These are phyloP conservation scores for Ganoderma lucidum DNA, from an alignment of 1,284 basidiomycete species.

Conservation along the genomic window DNA sequence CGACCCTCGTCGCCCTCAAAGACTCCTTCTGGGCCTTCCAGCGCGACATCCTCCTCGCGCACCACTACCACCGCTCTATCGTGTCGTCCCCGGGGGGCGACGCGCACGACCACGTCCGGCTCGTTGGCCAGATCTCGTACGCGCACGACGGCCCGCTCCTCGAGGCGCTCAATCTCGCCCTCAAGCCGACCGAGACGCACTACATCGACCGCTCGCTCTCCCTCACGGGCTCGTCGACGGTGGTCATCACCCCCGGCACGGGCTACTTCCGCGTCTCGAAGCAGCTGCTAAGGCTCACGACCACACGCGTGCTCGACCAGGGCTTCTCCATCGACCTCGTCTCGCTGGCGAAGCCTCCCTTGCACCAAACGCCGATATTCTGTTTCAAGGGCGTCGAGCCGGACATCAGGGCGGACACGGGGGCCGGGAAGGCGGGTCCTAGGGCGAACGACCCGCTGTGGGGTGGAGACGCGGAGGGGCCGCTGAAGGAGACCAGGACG, in stretches of 20 bases:
- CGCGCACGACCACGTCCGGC: constrained; percentile 62
- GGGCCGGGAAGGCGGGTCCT: constrained; percentile 48
- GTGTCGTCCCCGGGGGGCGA: constrained; percentile 37
- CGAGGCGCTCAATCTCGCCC: constrained; percentile 92
- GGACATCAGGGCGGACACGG: constrained; percentile 38
- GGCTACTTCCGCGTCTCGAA: constrained; percentile 96
- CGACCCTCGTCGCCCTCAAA: constrained; percentile 88
- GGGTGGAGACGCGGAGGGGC: constrained; percentile 66
- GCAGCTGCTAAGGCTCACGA: constrained; percentile 89
- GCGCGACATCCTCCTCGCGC: constrained; percentile 85
- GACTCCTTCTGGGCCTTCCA: constrained; percentile 90
- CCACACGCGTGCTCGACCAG: constrained; percentile 95
- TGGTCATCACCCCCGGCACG: constrained; percentile 93
- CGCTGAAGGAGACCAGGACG: constrained; percentile 52
- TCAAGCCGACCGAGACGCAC: constrained; percentile 95
- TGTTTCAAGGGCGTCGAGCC: constrained; percentile 74
- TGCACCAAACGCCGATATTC: constrained; percentile 93
- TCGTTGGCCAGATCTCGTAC: constrained; percentile 82
- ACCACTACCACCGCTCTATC: constrained; percentile 80
- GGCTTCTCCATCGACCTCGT: constrained; percentile 93
- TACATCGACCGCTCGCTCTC: constrained; percentile 96
- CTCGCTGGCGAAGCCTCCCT: constrained; percentile 90
- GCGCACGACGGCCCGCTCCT: constrained; percentile 96
- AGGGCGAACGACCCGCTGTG: constrained; percentile 81
- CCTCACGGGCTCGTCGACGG: constrained; percentile 88